Evolutionary conservation across 2,329 filamentous ascomycete species (phyloP).

Genomic region (Phyllosticta capitalensis): DNA sequence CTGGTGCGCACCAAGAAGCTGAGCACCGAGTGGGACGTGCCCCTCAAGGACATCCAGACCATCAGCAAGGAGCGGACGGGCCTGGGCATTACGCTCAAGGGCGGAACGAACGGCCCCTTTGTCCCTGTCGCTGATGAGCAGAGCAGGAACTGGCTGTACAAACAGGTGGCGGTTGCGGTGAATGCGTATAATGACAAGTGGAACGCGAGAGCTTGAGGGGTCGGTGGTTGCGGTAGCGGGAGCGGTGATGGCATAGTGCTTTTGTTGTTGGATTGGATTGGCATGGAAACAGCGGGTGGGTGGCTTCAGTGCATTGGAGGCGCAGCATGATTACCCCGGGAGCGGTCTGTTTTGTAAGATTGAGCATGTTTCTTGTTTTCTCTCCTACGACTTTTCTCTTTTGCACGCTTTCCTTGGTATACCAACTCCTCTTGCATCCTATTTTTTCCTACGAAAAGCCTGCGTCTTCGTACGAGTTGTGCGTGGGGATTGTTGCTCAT

Average conservation of each 20-base stretch:
- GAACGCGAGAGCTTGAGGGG: conserved; percentile 46
- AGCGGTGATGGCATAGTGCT: neutral
- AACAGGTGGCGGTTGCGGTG: conserved; percentile 56
- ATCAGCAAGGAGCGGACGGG: conserved; percentile 96
- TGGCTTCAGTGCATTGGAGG: neutral
- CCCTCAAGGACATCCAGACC: conserved; percentile 90
- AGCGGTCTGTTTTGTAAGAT: neutral
- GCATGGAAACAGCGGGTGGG: neutral
- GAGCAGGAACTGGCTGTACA: conserved; percentile 56
- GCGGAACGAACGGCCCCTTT: conserved; percentile 88
- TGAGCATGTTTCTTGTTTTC: neutral
- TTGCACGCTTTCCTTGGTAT: neutral
- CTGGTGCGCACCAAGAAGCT: conserved; percentile 80
- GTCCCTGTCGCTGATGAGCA: conserved; percentile 88
- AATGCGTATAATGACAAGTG: conserved; percentile 60
- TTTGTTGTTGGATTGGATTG: neutral
- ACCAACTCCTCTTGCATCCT: neutral
- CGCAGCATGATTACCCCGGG: neutral
- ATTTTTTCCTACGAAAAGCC: neutral
- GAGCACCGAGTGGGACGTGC: conserved; percentile 90
- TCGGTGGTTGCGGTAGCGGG: too few relatives aligned
- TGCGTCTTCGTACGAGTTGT: neutral
- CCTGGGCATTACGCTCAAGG: conserved; percentile 77
- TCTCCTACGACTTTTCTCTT: neutral
- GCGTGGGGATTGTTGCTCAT: too few relatives aligned